Conservation (phyloP, 2,329 filamentous ascomycete species). For the Graphiopsis chlorocephala region DNA sequence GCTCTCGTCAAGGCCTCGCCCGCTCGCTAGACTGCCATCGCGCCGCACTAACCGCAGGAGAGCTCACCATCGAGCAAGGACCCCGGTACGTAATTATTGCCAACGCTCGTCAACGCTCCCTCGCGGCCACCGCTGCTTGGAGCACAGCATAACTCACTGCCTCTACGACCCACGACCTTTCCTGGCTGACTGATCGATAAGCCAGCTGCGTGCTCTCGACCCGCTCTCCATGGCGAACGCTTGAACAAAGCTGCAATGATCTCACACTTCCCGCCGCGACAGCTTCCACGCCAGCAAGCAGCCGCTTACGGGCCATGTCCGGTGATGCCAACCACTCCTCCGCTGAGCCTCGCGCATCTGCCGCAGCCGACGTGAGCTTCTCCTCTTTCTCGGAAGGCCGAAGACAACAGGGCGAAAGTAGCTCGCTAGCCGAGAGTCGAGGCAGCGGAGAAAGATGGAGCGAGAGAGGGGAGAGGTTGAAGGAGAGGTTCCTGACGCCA, state of each 20-base stretch:
- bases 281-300: constrained; percentile 14
- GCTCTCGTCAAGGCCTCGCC: not conserved
- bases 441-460: constrained; percentile 18
- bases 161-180: not conserved
- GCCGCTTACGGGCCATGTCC: constrained; percentile 22
- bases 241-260: constrained; percentile 14
- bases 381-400: constrained; percentile 21
- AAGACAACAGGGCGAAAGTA: constrained; percentile 21
- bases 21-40: not conserved
- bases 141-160: not conserved
- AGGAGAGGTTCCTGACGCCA: constrained; percentile 15
- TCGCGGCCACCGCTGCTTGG: not conserved
- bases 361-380: constrained; percentile 28
- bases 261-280: constrained; percentile 14
- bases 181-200: not conserved
- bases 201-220: not conserved
- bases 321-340: constrained; percentile 17
- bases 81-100: constrained; percentile 8
- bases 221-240: not conserved
- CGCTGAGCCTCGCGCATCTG: constrained; percentile 19
- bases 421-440: constrained; percentile 28
- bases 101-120: constrained; percentile 1
- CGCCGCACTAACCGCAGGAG: constrained; percentile 8
- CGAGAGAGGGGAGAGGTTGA: constrained; percentile 11
- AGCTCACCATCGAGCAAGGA: constrained; percentile 4